These are phyloP conservation scores for Suillus lakei DNA, from an alignment of 768 basidiomycete genomes.

Conservation along the genomic window DNA sequence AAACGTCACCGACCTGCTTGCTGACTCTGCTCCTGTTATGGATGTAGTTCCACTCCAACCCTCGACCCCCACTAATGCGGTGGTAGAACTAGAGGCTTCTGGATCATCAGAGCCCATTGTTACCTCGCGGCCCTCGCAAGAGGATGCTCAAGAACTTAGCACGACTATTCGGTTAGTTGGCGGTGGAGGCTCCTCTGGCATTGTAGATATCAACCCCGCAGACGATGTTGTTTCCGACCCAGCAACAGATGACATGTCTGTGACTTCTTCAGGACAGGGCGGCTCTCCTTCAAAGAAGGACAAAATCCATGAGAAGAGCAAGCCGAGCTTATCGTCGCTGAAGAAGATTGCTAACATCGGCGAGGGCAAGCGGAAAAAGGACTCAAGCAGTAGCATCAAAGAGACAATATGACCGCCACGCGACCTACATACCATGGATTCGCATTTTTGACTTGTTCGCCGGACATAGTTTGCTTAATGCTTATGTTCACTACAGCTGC, in stretches of 20 bases:
- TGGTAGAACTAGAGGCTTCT: conserved; percentile 9
- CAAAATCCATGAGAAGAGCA: conserved; percentile 56
- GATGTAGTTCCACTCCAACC: conserved; percentile 36
- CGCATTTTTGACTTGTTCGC: conserved; percentile 23
- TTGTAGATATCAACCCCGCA: conserved; percentile 34
- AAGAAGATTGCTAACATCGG: conserved; percentile 53
- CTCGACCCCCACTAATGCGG: conserved; percentile 25
- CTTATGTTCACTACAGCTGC: conserved; percentile 13
- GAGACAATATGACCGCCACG: conserved; percentile 34
- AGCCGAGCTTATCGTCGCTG: conserved; percentile 55
- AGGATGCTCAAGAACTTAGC: conserved; percentile 31
- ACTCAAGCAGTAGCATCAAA: conserved; percentile 55
- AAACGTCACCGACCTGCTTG: conserved; percentile 55
- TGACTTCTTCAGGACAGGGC: conserved; percentile 40
- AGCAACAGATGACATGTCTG: conserved; percentile 44
- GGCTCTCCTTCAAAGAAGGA: conserved; percentile 33
- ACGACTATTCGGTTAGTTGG: conserved; percentile 65
- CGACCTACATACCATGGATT: conserved; percentile 8
- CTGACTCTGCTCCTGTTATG: conserved; percentile 44
- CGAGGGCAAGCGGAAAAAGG: conserved; percentile 55
- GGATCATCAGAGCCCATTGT: conserved; percentile 17
- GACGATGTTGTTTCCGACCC: conserved; percentile 38
- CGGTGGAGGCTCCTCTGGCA: conserved; percentile 45
- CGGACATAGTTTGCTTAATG: conserved; percentile 26
- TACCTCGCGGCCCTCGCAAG: conserved; percentile 16